These are phyloP conservation scores for Didymella segeticola DNA, from an alignment of 2,329 filamentous ascomycete genomes.

Conservation along the genomic window DNA sequence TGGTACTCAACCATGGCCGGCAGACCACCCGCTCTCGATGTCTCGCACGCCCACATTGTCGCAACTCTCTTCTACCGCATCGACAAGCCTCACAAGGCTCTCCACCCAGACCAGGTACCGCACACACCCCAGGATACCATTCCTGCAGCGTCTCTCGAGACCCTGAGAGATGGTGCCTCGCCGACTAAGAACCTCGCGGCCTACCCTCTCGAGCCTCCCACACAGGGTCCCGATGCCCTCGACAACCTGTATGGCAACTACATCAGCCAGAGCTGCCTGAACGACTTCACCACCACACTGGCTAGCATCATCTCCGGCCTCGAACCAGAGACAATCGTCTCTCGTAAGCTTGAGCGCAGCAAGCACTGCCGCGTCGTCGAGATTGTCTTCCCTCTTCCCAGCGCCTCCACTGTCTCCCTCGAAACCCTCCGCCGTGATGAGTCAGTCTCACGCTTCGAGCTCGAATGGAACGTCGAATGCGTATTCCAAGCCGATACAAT, in stretches of 20 bases:
- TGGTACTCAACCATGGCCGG: constrained; percentile 19
- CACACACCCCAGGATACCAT: constrained; percentile 41
- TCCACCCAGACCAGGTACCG: constrained; percentile 56
- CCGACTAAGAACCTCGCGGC: constrained; percentile 60
- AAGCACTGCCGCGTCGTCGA: constrained; percentile 70
- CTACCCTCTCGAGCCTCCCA: constrained; percentile 62
- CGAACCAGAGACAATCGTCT: constrained; percentile 56
- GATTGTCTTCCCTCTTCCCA: constrained; percentile 66
- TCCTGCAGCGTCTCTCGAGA: constrained; percentile 41
- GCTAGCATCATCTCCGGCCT: constrained; percentile 58
- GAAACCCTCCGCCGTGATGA: constrained; percentile 79
- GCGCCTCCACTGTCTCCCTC: constrained; percentile 59
- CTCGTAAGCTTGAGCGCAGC: constrained; percentile 64
- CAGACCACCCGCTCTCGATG: constrained; percentile 26
- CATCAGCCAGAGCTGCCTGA: constrained; percentile 62
- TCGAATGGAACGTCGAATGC: constrained; percentile 87
- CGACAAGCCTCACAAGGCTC: constrained; percentile 47
- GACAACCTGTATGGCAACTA: constrained; percentile 63
- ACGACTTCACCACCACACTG: constrained; percentile 62
- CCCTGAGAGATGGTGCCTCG: constrained; percentile 54
- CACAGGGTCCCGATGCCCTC: constrained; percentile 60
- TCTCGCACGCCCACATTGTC: constrained; percentile 36
- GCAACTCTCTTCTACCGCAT: constrained; percentile 50
- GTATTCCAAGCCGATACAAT: constrained; percentile 76
- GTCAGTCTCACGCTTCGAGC: constrained; percentile 79